Evolutionary conservation across 2,329 filamentous ascomycete species (phyloP).

Genomic region (Calonectria pseudoturangicola): DNA sequence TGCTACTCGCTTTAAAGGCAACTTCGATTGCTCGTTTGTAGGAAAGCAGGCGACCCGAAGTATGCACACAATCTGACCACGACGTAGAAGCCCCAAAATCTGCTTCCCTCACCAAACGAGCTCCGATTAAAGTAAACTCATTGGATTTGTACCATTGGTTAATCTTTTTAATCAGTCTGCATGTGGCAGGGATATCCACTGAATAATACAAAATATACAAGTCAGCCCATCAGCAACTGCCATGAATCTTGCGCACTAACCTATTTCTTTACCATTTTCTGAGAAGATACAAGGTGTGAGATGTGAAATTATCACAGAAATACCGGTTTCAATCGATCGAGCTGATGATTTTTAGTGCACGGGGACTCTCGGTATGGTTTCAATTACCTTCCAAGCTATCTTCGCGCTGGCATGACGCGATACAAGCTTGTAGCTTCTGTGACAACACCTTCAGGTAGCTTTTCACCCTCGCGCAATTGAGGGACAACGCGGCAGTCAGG

Average conservation of each 20-base stretch:
- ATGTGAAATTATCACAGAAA: neutral
- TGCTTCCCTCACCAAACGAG: conserved; percentile 28
- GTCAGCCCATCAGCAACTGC: neutral
- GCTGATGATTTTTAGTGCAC: conserved; percentile 14
- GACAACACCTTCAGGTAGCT: conserved; percentile 6
- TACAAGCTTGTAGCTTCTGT: neutral
- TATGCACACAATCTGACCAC: conserved; percentile 30
- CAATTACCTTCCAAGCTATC: conserved; percentile 12
- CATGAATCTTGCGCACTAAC: neutral
- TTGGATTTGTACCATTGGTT: conserved; percentile 1
- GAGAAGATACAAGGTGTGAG: neutral
- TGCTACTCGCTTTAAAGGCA: neutral
- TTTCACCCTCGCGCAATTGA: neutral
- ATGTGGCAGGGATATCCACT: conserved; percentile 2
- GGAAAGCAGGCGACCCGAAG: conserved; percentile 30
- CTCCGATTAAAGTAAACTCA: neutral
- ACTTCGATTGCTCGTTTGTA: conserved; percentile 23
- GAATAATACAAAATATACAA: neutral
- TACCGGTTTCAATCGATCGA: neutral
- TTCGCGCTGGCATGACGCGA: conserved; percentile 6
- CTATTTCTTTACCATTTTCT: neutral
- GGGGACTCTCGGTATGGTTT: too few relatives aligned
- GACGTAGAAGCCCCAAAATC: neutral
- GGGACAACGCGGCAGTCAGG: neutral
- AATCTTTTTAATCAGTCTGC: conserved; percentile 7